These are phyloP conservation scores for Penicillium brevicompactum DNA, from an alignment of 2,329 filamentous ascomycete species.

Conservation along the genomic window DNA sequence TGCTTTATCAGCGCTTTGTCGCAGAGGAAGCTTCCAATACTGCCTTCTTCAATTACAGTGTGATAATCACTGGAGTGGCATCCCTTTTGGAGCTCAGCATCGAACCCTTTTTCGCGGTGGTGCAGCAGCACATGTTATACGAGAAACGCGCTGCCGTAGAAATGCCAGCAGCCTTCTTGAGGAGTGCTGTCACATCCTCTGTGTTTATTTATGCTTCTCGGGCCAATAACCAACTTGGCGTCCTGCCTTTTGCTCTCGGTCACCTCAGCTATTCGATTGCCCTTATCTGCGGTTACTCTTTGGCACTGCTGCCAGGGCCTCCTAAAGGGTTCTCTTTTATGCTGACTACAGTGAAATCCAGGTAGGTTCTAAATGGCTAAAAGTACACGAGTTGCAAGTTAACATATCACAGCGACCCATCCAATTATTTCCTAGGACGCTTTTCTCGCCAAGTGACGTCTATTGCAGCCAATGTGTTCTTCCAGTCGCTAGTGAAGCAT, in stretches of 20 bases:
- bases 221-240: conserved; percentile 62
- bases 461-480: conserved; percentile 78
- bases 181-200: conserved; percentile 74
- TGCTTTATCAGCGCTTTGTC: conserved; percentile 64
- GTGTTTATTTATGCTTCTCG: conserved; percentile 66
- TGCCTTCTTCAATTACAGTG: conserved; percentile 63
- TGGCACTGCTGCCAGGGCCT: conserved; percentile 62
- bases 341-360: conserved; percentile 45
- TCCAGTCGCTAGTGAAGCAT: conserved; percentile 89
- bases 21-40: conserved; percentile 56
- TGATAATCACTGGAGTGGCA: conserved; percentile 59
- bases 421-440: conserved; percentile 57
- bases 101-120: conserved; percentile 86
- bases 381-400: conserved; percentile 5
- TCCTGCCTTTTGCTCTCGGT: conserved; percentile 85
- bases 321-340: conserved; percentile 70
- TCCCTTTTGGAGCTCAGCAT: conserved; percentile 74
- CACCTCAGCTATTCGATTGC: conserved; percentile 74
- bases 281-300: conserved; percentile 70
- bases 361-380: conserved; percentile 34
- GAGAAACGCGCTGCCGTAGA: conserved; percentile 80
- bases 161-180: conserved; percentile 74
- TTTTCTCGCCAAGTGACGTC: conserved; percentile 72
- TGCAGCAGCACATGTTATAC: conserved; percentile 80
- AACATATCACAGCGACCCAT: conserved; percentile 26